phyloP scores from a whole-genome alignment of 768 basidiomycete genomes.

The Auricularia sp. region DNA sequence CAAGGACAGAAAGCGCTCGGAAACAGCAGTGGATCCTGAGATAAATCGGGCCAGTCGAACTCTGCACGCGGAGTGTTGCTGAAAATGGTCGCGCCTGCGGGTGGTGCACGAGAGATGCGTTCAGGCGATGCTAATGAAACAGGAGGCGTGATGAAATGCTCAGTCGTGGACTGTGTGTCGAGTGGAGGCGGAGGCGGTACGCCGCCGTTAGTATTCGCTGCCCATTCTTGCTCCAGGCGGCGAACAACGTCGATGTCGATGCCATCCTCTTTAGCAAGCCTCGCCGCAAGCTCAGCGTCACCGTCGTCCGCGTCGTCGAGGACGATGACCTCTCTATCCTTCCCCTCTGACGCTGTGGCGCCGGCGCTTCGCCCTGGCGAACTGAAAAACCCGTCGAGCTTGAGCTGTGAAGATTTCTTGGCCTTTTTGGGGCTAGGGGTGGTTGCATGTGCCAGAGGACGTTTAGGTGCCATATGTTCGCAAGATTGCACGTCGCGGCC shows the following conservation, averaged over 20 bases:
- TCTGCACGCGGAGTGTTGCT: background rate
- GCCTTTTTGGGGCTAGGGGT: background rate
- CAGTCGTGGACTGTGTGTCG: too few relatives aligned
- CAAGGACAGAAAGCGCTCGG: slow-evolving; percentile 34
- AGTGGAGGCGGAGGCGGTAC: too few relatives aligned
- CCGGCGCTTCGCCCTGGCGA: background rate
- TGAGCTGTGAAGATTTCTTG: background rate
- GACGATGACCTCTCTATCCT: background rate
- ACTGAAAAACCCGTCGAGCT: background rate
- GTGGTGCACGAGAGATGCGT: background rate
- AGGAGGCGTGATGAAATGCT: too few relatives aligned
- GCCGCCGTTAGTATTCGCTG: too few relatives aligned
- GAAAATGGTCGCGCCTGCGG: background rate
- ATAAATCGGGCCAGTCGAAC: slow-evolving; percentile 7
- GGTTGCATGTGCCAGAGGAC: background rate
- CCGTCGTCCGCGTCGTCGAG: background rate
- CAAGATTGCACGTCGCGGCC: background rate
- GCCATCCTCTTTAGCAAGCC: background rate
- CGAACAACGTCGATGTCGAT: background rate
- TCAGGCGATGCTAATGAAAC: too few relatives aligned
- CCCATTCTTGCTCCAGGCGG: background rate
- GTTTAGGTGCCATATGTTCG: background rate
- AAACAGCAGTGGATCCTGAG: slow-evolving; percentile 38
- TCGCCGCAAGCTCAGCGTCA: background rate
- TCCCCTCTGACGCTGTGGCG: background rate